phyloP scores from a whole-genome alignment of 768 basidiomycete genomes.

The Psilocybe subaeruginosa region DNA sequence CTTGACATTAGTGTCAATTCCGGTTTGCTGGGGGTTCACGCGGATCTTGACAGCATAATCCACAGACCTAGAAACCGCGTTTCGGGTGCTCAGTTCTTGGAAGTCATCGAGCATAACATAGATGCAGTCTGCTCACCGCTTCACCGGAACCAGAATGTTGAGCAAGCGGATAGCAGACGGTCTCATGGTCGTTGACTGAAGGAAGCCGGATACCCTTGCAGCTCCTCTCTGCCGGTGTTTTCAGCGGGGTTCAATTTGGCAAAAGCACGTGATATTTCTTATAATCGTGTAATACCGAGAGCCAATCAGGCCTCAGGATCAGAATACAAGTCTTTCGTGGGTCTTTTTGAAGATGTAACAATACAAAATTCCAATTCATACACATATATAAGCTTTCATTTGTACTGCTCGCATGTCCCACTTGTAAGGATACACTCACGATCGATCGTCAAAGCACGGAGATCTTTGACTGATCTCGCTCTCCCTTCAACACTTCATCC shows the following conservation, averaged over 20 bases:
- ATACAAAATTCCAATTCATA: too few relatives aligned
- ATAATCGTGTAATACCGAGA: neutral
- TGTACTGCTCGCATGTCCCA: too few relatives aligned
- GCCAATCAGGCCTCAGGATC: too few relatives aligned
- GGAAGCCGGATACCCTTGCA: neutral
- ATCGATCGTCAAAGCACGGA: too few relatives aligned
- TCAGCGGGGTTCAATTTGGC: neutral
- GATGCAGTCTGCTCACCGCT: constrained; percentile 8
- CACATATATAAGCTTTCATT: too few relatives aligned
- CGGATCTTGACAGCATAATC: constrained; percentile 99
- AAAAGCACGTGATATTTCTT: neutral
- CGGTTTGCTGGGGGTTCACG: constrained; percentile 93
- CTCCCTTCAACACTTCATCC: too few relatives aligned
- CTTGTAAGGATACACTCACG: too few relatives aligned
- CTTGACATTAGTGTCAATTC: constrained; percentile 96
- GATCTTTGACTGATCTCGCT: too few relatives aligned
- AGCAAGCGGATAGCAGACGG: constrained; percentile 16
- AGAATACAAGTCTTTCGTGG: too few relatives aligned
- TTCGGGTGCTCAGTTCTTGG: neutral
- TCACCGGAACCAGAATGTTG: constrained; percentile 16
- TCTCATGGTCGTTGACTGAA: constrained; percentile 5
- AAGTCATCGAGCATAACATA: neutral
- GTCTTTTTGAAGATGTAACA: too few relatives aligned
- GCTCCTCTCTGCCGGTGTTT: neutral
- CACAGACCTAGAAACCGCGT: constrained; percentile 63